A percentile compares a stretch with the other conserved stretches of the same genome.
Evolutionary conservation across 306 rosid genomes (phyloP).

Genomic region (Ceratonia siliqua): DNA sequence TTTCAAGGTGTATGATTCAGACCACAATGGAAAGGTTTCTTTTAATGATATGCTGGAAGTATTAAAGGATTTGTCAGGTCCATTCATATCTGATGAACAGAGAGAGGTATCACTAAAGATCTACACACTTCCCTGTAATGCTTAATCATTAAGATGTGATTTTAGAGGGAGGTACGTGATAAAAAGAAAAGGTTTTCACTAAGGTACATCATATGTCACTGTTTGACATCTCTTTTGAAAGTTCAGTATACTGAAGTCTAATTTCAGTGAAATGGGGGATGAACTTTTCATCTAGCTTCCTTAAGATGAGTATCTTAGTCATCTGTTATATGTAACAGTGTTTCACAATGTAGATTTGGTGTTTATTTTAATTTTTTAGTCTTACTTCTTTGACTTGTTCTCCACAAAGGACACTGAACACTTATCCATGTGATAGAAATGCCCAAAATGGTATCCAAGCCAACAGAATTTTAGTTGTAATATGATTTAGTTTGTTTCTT

Average conservation of each 20-base stretch:
- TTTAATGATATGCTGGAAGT: conserved; percentile 76
- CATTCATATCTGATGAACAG: conserved; percentile 82
- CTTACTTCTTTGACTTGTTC: not conserved
- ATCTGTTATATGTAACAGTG: not conserved
- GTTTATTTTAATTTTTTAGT: conserved; percentile 13
- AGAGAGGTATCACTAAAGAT: conserved; percentile 72
- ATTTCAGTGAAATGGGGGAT: not conserved
- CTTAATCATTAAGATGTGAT: conserved; percentile 7
- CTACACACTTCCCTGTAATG: not conserved
- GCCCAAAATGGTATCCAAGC: not conserved
- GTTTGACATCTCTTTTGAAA: conserved; percentile 5
- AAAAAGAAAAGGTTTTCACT: conserved; percentile 2
- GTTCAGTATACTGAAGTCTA: conserved; percentile 11
- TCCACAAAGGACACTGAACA: not conserved
- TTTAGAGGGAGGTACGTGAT: not conserved
- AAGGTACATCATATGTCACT: conserved; percentile 5
- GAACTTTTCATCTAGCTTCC: not conserved
- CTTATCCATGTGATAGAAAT: not conserved
- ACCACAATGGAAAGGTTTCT: conserved; percentile 76
- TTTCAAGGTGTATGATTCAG: conserved; percentile 84
- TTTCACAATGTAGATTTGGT: conserved; percentile 5
- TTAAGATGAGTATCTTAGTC: conserved; percentile 12
- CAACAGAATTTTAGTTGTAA: not conserved
- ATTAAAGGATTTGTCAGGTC: conserved; percentile 78
- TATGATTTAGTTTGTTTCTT: not conserved